phyloP scores from a whole-genome alignment of 2,329 filamentous ascomycete genomes.

The Aspergillus niger region DNA sequence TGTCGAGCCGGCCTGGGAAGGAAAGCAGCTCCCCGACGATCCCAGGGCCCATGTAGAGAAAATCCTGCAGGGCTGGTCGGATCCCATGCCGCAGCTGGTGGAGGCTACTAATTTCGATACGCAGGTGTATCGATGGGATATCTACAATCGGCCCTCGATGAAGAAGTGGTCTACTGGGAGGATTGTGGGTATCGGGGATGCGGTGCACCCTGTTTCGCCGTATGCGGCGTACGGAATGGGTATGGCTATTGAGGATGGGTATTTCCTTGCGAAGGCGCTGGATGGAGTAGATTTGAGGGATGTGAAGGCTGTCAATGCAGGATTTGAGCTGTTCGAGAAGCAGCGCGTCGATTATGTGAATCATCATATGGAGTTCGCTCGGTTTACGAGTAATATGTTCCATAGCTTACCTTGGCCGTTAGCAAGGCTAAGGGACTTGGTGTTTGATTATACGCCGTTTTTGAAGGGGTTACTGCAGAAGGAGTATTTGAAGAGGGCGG shows the following conservation, averaged over 20 bases:
- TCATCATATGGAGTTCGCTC: constrained; percentile 9
- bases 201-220: constrained; percentile 7
- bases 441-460: constrained; percentile 9
- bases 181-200: neutral
- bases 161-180: constrained; percentile 6
- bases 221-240: constrained; percentile 13
- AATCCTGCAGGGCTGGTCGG: constrained; percentile 2
- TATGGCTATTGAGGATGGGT: constrained; percentile 10
- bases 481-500: neutral
- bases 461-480: neutral
- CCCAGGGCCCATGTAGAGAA: neutral
- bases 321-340: constrained; percentile 6
- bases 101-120: constrained; percentile 1
- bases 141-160: constrained; percentile 7
- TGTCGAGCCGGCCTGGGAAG: constrained; percentile 22
- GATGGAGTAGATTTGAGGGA: constrained; percentile 6
- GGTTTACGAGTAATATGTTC: neutral
- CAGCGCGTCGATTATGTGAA: constrained; percentile 7
- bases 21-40: constrained; percentile 21
- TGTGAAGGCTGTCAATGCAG: neutral
- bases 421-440: constrained; percentile 2
- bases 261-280: constrained; percentile 3
- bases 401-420: constrained; percentile 3
- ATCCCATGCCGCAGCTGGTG: constrained; percentile 3
- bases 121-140: constrained; percentile 9